A percentile compares a stretch with the other conserved stretches of the same genome.
These are phyloP conservation scores for Grosmannia penicillata DNA, from an alignment of 2,329 filamentous ascomycete genomes.

Conservation along the genomic window DNA sequence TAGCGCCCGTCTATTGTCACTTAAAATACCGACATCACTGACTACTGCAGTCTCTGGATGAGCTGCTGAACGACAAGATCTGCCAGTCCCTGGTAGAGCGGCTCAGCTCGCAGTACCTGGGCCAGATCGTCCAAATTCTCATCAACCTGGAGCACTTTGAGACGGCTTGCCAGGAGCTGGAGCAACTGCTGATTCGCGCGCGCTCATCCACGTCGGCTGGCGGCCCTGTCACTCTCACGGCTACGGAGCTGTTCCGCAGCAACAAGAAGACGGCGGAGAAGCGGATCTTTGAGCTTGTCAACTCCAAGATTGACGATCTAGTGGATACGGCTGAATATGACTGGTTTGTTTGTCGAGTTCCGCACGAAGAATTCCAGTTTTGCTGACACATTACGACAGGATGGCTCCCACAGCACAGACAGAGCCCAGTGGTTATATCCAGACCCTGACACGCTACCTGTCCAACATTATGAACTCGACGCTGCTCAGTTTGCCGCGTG, in stretches of 20 bases:
- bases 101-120: slow-evolving; percentile 81
- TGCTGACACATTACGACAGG: slow-evolving; percentile 17
- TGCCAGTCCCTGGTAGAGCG: slow-evolving; percentile 81
- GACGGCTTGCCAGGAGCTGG: slow-evolving; percentile 77
- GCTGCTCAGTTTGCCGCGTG: slow-evolving; percentile 76
- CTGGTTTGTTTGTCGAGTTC: too few relatives aligned
- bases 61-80: slow-evolving; percentile 84
- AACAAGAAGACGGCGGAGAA: slow-evolving; percentile 96
- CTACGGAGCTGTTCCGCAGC: slow-evolving; percentile 72
- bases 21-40: too few relatives aligned
- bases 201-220: slow-evolving; percentile 70
- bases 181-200: slow-evolving; percentile 71
- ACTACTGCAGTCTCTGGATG: slow-evolving; percentile 61
- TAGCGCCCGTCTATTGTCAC: background rate
- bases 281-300: slow-evolving; percentile 94
- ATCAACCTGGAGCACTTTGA: slow-evolving; percentile 98
- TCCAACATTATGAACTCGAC: slow-evolving; percentile 96
- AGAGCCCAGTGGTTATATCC: slow-evolving; percentile 87
- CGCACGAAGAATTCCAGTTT: slow-evolving; percentile 13
- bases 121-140: slow-evolving; percentile 95
- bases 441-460: slow-evolving; percentile 82
- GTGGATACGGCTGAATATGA: slow-evolving; percentile 97
- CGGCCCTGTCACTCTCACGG: slow-evolving; percentile 63
- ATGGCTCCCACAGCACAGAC: slow-evolving; percentile 40
- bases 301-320: slow-evolving; percentile 95